Base-by-base conservation (phyloP, 2,329 filamentous ascomycete species). In the Aureobasidium uvarum region DNA sequence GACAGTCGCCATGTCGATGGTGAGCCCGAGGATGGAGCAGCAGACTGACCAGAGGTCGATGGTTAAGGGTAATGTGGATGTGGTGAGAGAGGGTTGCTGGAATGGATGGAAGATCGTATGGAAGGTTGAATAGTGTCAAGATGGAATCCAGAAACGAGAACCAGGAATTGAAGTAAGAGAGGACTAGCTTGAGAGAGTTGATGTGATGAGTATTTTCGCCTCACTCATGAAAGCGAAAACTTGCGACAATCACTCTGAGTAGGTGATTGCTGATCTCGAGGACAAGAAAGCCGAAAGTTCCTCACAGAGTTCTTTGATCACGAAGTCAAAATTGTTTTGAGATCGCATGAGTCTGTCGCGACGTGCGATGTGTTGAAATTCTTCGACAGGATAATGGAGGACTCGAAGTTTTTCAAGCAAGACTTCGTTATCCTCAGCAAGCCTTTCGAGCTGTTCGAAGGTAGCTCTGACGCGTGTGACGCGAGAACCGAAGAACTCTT, bases 331-430 rank as follows among this genome's bases (percentile, higher is more conserved):
- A 41, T 41, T 28, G 13, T 16, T 41, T 20, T 55, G 52, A n/a
- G 36, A 13, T 4, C 39, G 36, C 39, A 41, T 1, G 36, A 55
- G 36, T 5, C 41, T 55, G 18, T 55, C 52, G 36, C 52, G 52
- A 20, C 52, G 52, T 10, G n/a, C 31, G 52, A 55, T 55, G 31
- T 55, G 52, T 4, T 10, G n/a, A 20, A 13, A 13, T 36, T 55
- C 52, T 1, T 55, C 52, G 16, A 41, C n/a, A 28, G 52, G 36
- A 10, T 55, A 55, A 13, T 55, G 36, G 28, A 55, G 52, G 10
- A 55, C 52, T 1, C 52, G 52, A 20, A 55, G 52, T 55, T 41
- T 55, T 36, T 55, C 52, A 41, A 55, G 52, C 23, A 55, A 18
- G 31, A 23, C 20, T n/a, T 55, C 31, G 20, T 25, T 55, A 7